Evolutionary conservation across 2,329 filamentous ascomycete species (phyloP), one percentile per base, ranked within the genome.

Genomic region (Bisporella sp.): DNA sequence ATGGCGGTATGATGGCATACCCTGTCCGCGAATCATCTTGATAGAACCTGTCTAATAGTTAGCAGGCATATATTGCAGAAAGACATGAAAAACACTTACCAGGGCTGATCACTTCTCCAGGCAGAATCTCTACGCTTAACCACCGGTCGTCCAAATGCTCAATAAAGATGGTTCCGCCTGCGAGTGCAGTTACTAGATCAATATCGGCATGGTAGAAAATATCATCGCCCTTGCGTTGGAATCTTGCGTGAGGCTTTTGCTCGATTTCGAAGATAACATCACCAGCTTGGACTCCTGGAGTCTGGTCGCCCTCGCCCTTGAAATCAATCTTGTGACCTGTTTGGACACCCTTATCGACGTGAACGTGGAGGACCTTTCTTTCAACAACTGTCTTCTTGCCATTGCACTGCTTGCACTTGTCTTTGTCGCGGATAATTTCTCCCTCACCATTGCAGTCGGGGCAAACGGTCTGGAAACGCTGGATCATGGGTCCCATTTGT

Each of bases 401-500:
- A 64, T 79, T 82, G 75, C 93, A 99, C 67, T 82, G 79, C 83
- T 96, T 97, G 86, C 93, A 99, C 65, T 89, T 87, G 70, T 99
- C 93, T 77, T 95, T 95, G 60, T 97, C 92, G 67, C 89, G 89
- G 70, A 99, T 92, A 59, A 86, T 90, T 76, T 99, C 93, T 54
- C 93, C 92, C 71, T 99, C 93, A 57, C 95, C 95, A 62, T 93
- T 92, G 70, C 93, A 99, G 73, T 99, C 95, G 31, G 91, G 88
- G 80, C 93, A 99, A 63, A 96, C 91, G 31, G 92, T 97, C 78
- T 99, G 93, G 83, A 99, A 99, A 52, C 93, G 89, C 75, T 99
- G 95, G 62, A 99, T 97, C 93, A 99, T 99, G 53, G 93, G 93
- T 47, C 93, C 93, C 91, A 99, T 97, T 74, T 99, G 93, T 68